These are phyloP conservation scores for Colletotrichum sojae DNA, from an alignment of 2,329 filamentous ascomycete species.

Conservation along the genomic window DNA sequence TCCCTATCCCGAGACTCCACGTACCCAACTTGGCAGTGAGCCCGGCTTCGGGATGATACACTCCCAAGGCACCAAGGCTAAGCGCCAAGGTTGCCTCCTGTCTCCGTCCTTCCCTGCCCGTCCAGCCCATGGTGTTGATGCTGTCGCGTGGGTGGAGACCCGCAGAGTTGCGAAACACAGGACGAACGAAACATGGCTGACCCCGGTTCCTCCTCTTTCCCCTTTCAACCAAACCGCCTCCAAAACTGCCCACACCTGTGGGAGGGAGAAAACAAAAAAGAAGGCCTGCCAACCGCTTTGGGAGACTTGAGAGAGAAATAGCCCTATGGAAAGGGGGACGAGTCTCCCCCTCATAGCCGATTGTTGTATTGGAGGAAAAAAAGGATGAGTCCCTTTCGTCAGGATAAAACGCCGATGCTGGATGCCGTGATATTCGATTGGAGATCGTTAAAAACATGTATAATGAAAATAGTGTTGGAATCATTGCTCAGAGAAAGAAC, in stretches of 20 bases:
- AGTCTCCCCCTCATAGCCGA: neutral
- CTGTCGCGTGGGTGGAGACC: neutral
- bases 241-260: neutral
- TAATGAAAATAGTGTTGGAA: slow-evolving; percentile 29
- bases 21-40: slow-evolving; percentile 21
- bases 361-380: neutral
- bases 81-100: slow-evolving; percentile 27
- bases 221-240: neutral
- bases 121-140: slow-evolving; percentile 10
- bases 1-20: slow-evolving; percentile 5
- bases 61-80: neutral
- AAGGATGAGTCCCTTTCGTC: slow-evolving; percentile 23
- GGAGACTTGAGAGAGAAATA: slow-evolving; percentile 24
- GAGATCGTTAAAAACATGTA: slow-evolving; percentile 33
- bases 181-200: slow-evolving; percentile 25
- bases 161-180: slow-evolving; percentile 25
- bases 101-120: slow-evolving; percentile 16
- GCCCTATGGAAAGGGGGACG: neutral
- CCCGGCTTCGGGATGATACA: slow-evolving; percentile 38
- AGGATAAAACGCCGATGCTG: slow-evolving; percentile 41
- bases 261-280: slow-evolving; percentile 2
- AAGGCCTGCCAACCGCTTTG: slow-evolving; percentile 6
- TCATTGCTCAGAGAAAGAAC: slow-evolving; percentile 35
- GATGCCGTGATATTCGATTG: slow-evolving; percentile 41
- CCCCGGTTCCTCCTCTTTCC: neutral